Percentiles rank a stretch among this genome's conserved stretches.
These are phyloP conservation scores for Ophiocordyceps camponoti-leonardi DNA, from an alignment of 2,329 filamentous ascomycete genomes.

Conservation along the genomic window DNA sequence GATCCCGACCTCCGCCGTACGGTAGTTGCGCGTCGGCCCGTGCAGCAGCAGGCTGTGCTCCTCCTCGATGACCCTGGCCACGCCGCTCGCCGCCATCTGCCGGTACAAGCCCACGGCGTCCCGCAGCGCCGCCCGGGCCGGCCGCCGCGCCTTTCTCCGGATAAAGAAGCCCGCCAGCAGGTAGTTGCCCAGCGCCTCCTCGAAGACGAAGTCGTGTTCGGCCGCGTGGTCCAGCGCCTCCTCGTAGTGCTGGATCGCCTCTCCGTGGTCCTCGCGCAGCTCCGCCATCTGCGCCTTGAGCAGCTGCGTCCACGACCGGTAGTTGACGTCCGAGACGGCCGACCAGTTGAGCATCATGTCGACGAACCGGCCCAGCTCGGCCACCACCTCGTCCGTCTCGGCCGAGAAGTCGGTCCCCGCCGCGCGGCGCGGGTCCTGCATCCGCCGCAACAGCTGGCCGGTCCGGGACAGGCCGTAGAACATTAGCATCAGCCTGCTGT, in stretches of 20 bases:
- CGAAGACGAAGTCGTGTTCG: constrained; percentile 47
- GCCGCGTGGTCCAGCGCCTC: constrained; percentile 55
- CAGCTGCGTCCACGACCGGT: constrained; percentile 49
- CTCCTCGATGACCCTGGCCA: constrained; percentile 49
- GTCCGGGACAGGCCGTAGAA: constrained; percentile 42
- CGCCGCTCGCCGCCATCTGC: constrained; percentile 50
- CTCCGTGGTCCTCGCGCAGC: constrained; percentile 35
- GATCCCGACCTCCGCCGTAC: constrained; percentile 43
- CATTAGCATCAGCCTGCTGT: constrained; percentile 37
- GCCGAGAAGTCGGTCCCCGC: constrained; percentile 22
- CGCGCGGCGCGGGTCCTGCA: constrained; percentile 27
- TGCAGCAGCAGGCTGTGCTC: constrained; percentile 52
- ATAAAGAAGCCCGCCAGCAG: constrained; percentile 57
- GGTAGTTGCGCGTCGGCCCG: constrained; percentile 38
- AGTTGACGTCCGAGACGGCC: constrained; percentile 50
- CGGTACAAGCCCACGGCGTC: constrained; percentile 53
- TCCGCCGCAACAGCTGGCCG: constrained; percentile 29
- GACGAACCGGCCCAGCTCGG: constrained; percentile 35
- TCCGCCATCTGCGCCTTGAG: constrained; percentile 54
- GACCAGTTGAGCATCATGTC: constrained; percentile 48
- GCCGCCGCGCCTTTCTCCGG: constrained; percentile 44
- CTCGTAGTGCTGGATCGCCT: constrained; percentile 49
- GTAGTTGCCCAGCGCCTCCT: constrained; percentile 58
- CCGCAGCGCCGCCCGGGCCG: constrained; percentile 49
- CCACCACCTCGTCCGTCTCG: constrained; percentile 29